phyloP scores from a whole-genome alignment of 306 rosid genomes.

The Citrullus amarus region DNA sequence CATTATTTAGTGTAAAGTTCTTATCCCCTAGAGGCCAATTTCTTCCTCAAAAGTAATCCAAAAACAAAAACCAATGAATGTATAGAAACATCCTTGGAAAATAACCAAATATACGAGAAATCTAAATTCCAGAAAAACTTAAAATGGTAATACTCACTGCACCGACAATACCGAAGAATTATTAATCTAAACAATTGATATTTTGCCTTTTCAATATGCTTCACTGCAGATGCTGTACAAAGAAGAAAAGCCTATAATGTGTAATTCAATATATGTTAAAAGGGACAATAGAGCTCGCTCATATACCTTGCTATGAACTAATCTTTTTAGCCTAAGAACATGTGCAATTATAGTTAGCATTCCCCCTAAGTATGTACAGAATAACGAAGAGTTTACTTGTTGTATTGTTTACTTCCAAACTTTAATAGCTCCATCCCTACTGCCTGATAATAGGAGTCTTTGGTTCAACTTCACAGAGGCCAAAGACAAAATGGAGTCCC shows the following conservation, averaged over 20 bases:
- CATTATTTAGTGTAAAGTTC: no score
- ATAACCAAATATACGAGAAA: neutral
- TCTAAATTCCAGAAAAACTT: neutral
- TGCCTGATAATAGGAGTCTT: conserved; percentile 67
- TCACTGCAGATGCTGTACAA: conserved; percentile 7
- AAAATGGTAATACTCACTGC: neutral
- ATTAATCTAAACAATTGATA: neutral
- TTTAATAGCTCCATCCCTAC: conserved; percentile 95
- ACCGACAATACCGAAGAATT: neutral
- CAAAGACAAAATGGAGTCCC: conserved; percentile 67
- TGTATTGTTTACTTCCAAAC: conserved; percentile 66
- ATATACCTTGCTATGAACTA: neutral
- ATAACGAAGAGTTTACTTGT: neutral
- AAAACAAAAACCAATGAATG: neutral
- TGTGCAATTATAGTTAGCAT: conserved; percentile 17
- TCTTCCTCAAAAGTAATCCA: neutral
- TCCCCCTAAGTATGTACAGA: conserved; percentile 39
- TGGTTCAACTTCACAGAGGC: conserved; percentile 93
- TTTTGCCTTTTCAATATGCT: neutral
- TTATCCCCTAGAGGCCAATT: neutral
- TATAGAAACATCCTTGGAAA: neutral
- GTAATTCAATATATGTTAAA: neutral
- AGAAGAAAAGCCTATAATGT: neutral
- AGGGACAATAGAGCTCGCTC: neutral
- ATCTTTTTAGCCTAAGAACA: neutral